phyloP scores from a whole-genome alignment of 805 yeast genomes.

The Hanseniaspora osmophila region DNA sequence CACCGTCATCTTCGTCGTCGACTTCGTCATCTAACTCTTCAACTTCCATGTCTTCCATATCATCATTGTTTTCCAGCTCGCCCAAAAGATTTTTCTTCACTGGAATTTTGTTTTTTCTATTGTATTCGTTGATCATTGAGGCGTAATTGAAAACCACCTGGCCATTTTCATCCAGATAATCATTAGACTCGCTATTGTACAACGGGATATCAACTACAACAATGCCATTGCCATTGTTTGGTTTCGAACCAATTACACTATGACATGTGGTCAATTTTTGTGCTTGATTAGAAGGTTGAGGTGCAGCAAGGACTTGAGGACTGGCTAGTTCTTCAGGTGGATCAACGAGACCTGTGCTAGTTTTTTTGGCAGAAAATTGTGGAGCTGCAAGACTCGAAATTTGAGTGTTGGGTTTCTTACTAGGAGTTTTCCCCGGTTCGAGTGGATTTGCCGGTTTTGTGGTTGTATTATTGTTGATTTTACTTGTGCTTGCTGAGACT shows the following conservation, averaged over 20 bases:
- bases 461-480: too few relatives aligned
- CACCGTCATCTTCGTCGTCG: neutral
- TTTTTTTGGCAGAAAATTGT: too few relatives aligned
- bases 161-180: conserved; percentile 23
- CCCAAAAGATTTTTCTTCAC: neutral
- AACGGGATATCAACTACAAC: conserved; percentile 19
- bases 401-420: too few relatives aligned
- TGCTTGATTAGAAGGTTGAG: too few relatives aligned
- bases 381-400: too few relatives aligned
- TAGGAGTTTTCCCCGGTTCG: too few relatives aligned
- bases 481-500: too few relatives aligned
- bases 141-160: conserved; percentile 19
- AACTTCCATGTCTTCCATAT: neutral
- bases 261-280: too few relatives aligned
- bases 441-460: too few relatives aligned
- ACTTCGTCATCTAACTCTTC: neutral
- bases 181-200: conserved; percentile 13
- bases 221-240: neutral
- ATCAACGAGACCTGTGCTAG: too few relatives aligned
- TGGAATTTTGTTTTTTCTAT: neutral
- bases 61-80: neutral
- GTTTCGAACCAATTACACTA: neutral
- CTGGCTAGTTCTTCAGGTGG: too few relatives aligned
- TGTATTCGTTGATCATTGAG: neutral
- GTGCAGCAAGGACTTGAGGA: too few relatives aligned